phyloP scores from a whole-genome alignment of 2,329 filamentous ascomycete genomes.

The Catunica adiposa region DNA sequence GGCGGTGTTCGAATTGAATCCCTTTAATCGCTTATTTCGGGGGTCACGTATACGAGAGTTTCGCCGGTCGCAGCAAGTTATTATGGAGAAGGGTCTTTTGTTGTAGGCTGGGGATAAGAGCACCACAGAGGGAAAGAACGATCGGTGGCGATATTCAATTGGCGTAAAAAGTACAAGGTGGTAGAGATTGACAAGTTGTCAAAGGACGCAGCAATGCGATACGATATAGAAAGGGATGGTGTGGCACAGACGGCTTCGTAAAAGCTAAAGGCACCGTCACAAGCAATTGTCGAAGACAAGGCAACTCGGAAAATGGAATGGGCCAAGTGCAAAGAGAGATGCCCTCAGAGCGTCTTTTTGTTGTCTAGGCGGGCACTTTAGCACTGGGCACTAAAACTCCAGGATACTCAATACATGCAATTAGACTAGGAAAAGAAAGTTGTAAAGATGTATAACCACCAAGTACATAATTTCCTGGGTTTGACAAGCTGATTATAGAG shows the following conservation, averaged over 20 bases:
- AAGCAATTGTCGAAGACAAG: background rate
- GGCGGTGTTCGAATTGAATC: no score
- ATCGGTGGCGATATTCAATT: background rate
- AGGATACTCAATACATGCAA: no score
- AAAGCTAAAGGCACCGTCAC: background rate
- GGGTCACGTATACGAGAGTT: background rate
- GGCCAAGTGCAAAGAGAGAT: background rate
- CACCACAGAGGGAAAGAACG: background rate
- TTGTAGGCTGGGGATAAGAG: background rate
- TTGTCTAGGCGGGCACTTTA: no score
- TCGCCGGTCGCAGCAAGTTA: background rate
- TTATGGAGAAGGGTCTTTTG: background rate
- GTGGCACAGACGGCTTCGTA: background rate
- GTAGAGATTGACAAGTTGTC: background rate
- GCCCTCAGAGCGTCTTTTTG: background rate
- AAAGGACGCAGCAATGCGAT: background rate
- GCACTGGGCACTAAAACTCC: no score
- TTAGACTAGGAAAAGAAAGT: background rate
- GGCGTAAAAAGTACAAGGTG: background rate
- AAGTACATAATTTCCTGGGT: no score
- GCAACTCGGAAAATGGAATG: background rate
- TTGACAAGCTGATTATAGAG: background rate
- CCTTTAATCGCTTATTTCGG: background rate
- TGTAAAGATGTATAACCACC: background rate
- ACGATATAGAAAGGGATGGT: background rate